These are phyloP conservation scores for Apophysomyces elegans DNA, from an alignment of 371 early-diverging fungal genomes.

Conservation along the genomic window DNA sequence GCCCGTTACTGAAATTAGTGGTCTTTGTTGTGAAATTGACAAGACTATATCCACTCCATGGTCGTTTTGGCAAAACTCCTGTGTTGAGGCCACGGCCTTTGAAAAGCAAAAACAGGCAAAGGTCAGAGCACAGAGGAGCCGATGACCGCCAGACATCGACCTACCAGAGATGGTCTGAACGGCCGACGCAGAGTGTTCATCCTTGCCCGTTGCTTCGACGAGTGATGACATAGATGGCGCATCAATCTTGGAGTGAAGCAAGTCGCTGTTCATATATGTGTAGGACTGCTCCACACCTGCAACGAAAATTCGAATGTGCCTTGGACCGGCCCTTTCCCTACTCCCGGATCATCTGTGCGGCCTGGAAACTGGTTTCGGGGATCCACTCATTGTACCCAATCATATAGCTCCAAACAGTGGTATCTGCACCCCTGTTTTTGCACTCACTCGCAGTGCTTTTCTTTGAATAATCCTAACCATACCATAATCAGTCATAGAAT, in stretches of 20 bases:
- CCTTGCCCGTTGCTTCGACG: conserved; percentile 25
- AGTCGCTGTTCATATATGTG: conserved; percentile 6
- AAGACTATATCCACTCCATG: conserved; percentile 20
- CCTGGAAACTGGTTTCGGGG: no score
- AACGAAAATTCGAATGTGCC: no score
- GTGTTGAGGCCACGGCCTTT: conserved; percentile 16
- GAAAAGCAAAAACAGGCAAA: conserved; percentile 6
- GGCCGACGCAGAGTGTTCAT: conserved; percentile 20
- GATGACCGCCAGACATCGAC: conserved; percentile 13
- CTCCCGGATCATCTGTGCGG: no score
- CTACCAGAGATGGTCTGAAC: conserved; percentile 27
- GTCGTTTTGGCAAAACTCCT: conserved; percentile 13
- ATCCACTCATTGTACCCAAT: no score
- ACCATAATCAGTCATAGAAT: no score
- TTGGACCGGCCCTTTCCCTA: no score
- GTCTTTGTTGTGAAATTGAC: conserved; percentile 7
- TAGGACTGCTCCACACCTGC: conserved; percentile 5
- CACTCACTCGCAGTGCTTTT: no score
- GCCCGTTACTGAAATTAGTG: not conserved
- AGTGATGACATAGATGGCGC: conserved; percentile 25
- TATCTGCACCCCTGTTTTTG: no score
- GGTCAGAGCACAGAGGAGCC: conserved; percentile 8
- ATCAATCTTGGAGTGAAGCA: conserved; percentile 16
- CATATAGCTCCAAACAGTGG: no score
- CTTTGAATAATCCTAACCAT: no score